Base-by-base conservation (phyloP, 306 rosid genomes). In the Phaseolus lunatus region DNA sequence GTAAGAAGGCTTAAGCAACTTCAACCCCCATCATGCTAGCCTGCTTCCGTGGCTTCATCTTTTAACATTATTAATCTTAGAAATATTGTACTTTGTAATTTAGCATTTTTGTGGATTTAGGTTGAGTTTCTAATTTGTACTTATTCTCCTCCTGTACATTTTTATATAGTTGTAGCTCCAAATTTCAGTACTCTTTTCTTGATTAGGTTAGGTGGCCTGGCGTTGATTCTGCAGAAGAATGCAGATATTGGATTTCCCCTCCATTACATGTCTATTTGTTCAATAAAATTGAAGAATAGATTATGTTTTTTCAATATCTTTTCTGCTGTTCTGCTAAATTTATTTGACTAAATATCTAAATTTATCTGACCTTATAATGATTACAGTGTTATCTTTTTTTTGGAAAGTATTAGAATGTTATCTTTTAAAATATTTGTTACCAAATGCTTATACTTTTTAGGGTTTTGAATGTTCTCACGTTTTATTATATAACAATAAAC, bases 1-100 rank as follows among this genome's bases (percentile, higher is more conserved):
- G 97, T 94, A 4, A 80, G 97, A 14, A 88, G 96, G 88, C 91
- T 94, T 2, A 94, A 94, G 85, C 98, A 94, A 81, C 92, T 94
- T 83, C 92, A 94, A 80, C 97, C 98, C 15, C 96, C 94, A 41
- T 85, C 97, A 16, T 93, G 92, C 81, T 93, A 91, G 89, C 70
- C 52, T 1, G 43, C 75, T 9, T 53, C 68, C 31, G 57, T 64
- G 85, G 81, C n/a, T 71, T 72, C 62, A 59, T 48, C 50, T 72
- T 78, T 89, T 84, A 82, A 81, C 86, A 74, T 64, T 75, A 74
- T 87, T 66, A 71, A 54, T 84, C 63, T 76, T 91, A 89, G 93
- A 78, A 65, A 86, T 73, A 76, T 77, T 80, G 44, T 15, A 75
- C 81, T 59, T 70, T 86, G 86, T 86, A 86, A 80, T 75, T 81